phyloP scores from a whole-genome alignment of 805 yeast species.

The Kazachstania bromeliacearum region DNA sequence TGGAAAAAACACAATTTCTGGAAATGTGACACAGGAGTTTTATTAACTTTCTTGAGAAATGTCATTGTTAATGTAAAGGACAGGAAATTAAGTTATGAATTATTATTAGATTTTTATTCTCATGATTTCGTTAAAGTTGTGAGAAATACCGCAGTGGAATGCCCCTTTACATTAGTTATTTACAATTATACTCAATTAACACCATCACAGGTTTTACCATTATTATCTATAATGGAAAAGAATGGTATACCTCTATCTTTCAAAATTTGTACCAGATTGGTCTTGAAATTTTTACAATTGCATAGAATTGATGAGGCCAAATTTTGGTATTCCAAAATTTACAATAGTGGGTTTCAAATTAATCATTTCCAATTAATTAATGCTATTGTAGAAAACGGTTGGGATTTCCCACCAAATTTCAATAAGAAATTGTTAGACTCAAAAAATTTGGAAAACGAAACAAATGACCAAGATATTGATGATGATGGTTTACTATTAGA shows the following conservation, averaged over 20 bases:
- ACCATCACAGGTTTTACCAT: constrained; percentile 10
- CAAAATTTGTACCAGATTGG: constrained; percentile 21
- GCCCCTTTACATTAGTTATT: constrained; percentile 22
- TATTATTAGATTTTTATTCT: constrained; percentile 19
- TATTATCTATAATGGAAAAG: constrained; percentile 19
- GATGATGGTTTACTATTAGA: neutral
- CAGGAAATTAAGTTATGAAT: constrained; percentile 15
- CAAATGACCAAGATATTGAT: neutral
- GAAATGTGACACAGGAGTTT: constrained; percentile 17
- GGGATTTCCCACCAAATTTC: constrained; percentile 20
- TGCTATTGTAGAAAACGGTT: constrained; percentile 11
- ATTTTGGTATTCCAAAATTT: constrained; percentile 22
- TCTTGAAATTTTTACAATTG: constrained; percentile 12
- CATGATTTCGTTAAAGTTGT: constrained; percentile 7
- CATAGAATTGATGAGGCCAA: constrained; percentile 17
- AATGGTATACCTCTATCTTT: constrained; percentile 17
- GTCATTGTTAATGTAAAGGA: constrained; percentile 15
- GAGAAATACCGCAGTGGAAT: constrained; percentile 7
- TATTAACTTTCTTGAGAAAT: constrained; percentile 14
- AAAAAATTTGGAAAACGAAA: neutral
- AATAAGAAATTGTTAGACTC: constrained; percentile 4
- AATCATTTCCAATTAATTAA: constrained; percentile 15
- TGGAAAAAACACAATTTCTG: constrained; percentile 2
- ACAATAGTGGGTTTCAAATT: constrained; percentile 16
- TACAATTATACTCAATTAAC: constrained; percentile 15